These are phyloP conservation scores for Penicillium digitatum DNA, from an alignment of 2,329 filamentous ascomycete genomes.

Conservation along the genomic window DNA sequence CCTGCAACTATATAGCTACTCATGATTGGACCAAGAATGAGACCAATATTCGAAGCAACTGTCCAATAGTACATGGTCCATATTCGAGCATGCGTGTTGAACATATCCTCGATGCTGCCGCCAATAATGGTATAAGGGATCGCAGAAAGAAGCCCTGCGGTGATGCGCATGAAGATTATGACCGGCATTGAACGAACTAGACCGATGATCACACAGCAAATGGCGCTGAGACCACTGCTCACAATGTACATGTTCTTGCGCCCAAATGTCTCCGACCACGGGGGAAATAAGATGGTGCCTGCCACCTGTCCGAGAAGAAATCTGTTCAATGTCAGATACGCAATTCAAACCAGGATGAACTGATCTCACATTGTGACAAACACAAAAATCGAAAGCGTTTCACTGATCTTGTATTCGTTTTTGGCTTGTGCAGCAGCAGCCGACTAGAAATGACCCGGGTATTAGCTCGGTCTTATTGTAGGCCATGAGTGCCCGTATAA, in stretches of 20 bases:
- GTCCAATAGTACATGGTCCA: slow-evolving; percentile 49
- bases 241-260: slow-evolving; percentile 37
- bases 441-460: slow-evolving; percentile 16
- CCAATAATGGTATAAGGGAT: slow-evolving; percentile 48
- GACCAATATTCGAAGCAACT: slow-evolving; percentile 41
- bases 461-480: not conserved
- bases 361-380: slow-evolving; percentile 28
- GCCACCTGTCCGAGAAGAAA: slow-evolving; percentile 35
- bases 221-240: slow-evolving; percentile 28
- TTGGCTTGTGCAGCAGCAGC: slow-evolving; percentile 28
- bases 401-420: slow-evolving; percentile 25
- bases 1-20: slow-evolving; percentile 40
- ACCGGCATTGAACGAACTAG: slow-evolving; percentile 35
- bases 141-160: slow-evolving; percentile 46
- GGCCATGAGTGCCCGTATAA: not conserved
- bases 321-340: slow-evolving; percentile 14
- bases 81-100: slow-evolving; percentile 44
- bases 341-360: slow-evolving; percentile 3
- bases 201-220: slow-evolving; percentile 40
- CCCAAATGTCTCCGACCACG: slow-evolving; percentile 39
- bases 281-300: slow-evolving; percentile 36
- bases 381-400: slow-evolving; percentile 30
- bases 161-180: slow-evolving; percentile 42
- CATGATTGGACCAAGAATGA: slow-evolving; percentile 46
- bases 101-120: slow-evolving; percentile 51